Evolutionary conservation across 257 asterid genomes (phyloP), one percentile per base, ranked within the genome.

Genomic region (Rehmannia glutinosa): DNA sequence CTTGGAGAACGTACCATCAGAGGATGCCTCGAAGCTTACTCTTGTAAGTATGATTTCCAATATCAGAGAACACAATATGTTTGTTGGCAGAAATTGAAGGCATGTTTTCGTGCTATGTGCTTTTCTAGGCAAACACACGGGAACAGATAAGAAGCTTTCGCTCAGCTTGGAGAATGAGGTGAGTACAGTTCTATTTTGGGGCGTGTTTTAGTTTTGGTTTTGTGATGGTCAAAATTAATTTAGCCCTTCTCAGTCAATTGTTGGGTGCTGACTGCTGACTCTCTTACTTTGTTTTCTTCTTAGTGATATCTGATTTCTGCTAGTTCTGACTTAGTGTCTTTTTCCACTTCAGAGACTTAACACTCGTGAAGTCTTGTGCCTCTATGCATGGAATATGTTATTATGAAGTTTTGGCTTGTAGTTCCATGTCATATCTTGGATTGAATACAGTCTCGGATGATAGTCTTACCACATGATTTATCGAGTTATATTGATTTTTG

Each of bases 81-180:
- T 50, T 63, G 1, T 33, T 23, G 57, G 64, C 60, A 41, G 21
- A 73, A 32, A 60, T 8, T 56, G 24, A 30, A 32, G 71, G 46
- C 42, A 6, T n/a, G 21, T 41, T 66, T 49, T 55, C 46, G 73
- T 62, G 4, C 25, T 57, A n/a, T 72, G 67, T 57, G 32, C 36
- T 50, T 71, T 61, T 68, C 35, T 36, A 94, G 99, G 99, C 86
- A 94, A 94, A 74, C 96, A 94, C 75, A 74, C 97, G 0, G 95
- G 88, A 80, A 72, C 89, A 1, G 98, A 94, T 80, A 91, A 91
- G 89, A 88, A 80, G 82, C 93, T 94, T 41, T 94, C 99, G 5
- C 79, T 94, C 47, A 89, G 99, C 69, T 71, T 94, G 86, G 99
- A 94, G 78, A 87, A 83, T 68, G 97, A 91, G 97, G 99, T 82